Evolutionary conservation across 306 rosid genomes (phyloP).

Genomic region (Hylodesmum podocarpum): DNA sequence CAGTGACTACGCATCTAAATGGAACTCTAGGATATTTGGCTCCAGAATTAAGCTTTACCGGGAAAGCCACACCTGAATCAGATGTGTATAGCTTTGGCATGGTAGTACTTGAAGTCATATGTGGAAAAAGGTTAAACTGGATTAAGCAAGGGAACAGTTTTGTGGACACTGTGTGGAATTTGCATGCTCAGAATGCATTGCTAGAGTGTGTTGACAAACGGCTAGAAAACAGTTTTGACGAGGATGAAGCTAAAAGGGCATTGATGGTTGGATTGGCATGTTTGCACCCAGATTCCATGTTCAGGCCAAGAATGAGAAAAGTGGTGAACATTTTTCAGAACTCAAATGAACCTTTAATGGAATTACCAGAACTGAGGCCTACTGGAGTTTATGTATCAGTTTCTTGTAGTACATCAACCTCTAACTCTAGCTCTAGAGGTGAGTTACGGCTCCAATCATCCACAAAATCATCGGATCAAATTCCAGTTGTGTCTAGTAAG

Average conservation of each 20-base stretch:
- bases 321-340: conserved; percentile 49
- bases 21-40: conserved; percentile 63
- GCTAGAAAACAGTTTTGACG: conserved; percentile 32
- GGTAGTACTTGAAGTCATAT: conserved; percentile 58
- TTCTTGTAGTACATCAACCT: conserved; percentile 39
- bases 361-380: conserved; percentile 41
- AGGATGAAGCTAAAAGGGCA: conserved; percentile 45
- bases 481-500: neutral
- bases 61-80: conserved; percentile 52
- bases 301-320: conserved; percentile 58
- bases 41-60: conserved; percentile 51
- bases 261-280: conserved; percentile 62
- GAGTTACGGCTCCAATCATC: neutral
- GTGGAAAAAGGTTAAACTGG: conserved; percentile 55
- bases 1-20: conserved; percentile 37
- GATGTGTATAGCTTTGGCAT: conserved; percentile 62
- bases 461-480: conserved; percentile 4
- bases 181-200: conserved; percentile 37
- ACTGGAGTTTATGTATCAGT: conserved; percentile 42
- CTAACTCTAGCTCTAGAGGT: conserved; percentile 26
- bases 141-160: conserved; percentile 42
- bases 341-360: conserved; percentile 46
- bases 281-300: conserved; percentile 42
- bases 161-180: conserved; percentile 52
- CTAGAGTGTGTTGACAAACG: conserved; percentile 47